phyloP scores from a whole-genome alignment of 1,284 basidiomycete genomes.

The Malassezia arunalokei region DNA sequence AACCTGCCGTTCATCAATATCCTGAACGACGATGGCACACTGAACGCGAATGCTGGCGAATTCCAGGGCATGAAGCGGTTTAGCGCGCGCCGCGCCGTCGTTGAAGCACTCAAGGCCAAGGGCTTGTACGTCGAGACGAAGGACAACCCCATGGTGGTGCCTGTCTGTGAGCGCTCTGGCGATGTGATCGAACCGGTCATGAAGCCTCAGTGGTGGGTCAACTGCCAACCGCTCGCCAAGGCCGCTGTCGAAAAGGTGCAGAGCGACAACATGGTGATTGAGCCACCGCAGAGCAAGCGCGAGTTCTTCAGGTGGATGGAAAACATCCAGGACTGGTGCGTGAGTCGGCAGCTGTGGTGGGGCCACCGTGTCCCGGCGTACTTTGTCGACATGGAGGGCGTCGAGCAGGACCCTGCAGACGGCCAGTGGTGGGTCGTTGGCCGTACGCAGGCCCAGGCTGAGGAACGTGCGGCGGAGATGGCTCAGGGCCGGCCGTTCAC shows the following conservation, averaged over 20 bases:
- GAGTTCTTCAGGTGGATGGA: slow-evolving; percentile 98
- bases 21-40: slow-evolving; percentile 90
- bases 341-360: slow-evolving; percentile 98
- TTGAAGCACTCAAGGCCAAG: slow-evolving; percentile 71
- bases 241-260: slow-evolving; percentile 59
- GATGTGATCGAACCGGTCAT: slow-evolving; percentile 90
- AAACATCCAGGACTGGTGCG: slow-evolving; percentile 96
- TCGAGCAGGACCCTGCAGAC: slow-evolving; percentile 53
- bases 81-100: slow-evolving; percentile 73
- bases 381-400: slow-evolving; percentile 74
- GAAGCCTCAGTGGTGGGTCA: slow-evolving; percentile 99
- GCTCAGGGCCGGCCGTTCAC: slow-evolving; percentile 61
- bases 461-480: slow-evolving; percentile 60
- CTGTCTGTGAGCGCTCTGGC: slow-evolving; percentile 50
- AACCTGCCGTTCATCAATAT: slow-evolving; percentile 88
- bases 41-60: slow-evolving; percentile 78
- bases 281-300: slow-evolving; percentile 71
- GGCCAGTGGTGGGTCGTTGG: slow-evolving; percentile 67
- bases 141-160: slow-evolving; percentile 52
- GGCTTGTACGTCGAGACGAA: slow-evolving; percentile 82
- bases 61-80: slow-evolving; percentile 71
- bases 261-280: slow-evolving; percentile 52
- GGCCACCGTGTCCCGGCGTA: slow-evolving; percentile 94
- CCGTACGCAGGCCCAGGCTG: slow-evolving; percentile 65
- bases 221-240: slow-evolving; percentile 80